Evolutionary conservation across 257 asterid species (phyloP), one percentile per base, ranked within the genome.

Genomic region (Cynanchum wilfordii): DNA sequence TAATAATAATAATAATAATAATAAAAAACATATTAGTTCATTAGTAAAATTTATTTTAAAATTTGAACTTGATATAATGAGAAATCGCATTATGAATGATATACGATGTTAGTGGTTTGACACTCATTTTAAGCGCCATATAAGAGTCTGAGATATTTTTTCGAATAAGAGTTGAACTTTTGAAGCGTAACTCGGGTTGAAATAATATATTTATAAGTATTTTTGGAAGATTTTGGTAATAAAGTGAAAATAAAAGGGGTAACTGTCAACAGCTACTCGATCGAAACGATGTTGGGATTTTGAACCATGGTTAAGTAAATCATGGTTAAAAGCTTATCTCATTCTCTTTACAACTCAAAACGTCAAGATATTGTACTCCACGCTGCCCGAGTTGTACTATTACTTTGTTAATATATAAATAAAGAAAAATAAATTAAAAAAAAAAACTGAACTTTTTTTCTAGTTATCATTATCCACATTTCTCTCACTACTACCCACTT

Each of bases 261-360:
- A 54, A 29, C 38, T n/a, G 2, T 62, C 20, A 9, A 58, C 25
- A 49, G 62, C 36, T 73, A 68, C 56, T 62, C 49, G 17, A 59
- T 47, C 13, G 70, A 66, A 63, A 60, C 49, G 62, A 15, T 40
- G 68, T 17, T 36, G 73, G 59, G 51, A 72, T 58, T 63, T 57
- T 8, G 22, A 54, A 54, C 59, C 22, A 54, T 54, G 22, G 59
- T 54, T 20, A 54, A 54, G 59, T 54, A 6, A 82, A 84, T 84
- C 81, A 66, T 76, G 76, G 89, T 79, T 74, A 72, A 75, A 51
- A 1, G 24, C 76, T 82, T 80, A 80, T 87, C 85, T 58, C 77
- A 82, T 73, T 74, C 47, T 59, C 17, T 30, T 25, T 47, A 66
- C 76, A 20, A n/a, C 30, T 17, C 12, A 69, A 45, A 74, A 64